A percentile compares a stretch with the other conserved stretches of the same genome.
These are phyloP conservation scores for Crithidia sp. DNA, from an alignment of 208 protist genomes.

Conservation along the genomic window DNA sequence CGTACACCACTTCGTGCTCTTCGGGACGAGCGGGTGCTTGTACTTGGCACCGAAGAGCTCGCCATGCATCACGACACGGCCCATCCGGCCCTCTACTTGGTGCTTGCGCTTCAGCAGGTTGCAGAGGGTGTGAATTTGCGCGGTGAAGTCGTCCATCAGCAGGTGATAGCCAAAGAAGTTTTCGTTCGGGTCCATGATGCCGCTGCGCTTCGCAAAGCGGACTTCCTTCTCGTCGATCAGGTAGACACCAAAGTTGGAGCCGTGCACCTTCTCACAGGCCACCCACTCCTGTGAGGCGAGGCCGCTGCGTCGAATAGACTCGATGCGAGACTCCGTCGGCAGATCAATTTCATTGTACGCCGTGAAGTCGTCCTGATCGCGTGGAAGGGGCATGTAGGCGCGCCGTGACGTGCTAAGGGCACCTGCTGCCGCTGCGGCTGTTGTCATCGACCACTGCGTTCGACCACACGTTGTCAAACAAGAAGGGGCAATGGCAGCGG, in stretches of 20 bases:
- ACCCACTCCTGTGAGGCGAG: conserved; percentile 82
- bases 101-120: conserved; percentile 80
- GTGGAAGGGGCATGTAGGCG: conserved; percentile 65
- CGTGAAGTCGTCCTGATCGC: conserved; percentile 79
- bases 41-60: conserved; percentile 91
- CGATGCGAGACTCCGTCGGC: conserved; percentile 80
- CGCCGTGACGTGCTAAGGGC: conserved; percentile 21
- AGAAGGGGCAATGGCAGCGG: no score
- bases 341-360: conserved; percentile 87
- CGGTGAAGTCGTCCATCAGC: conserved; percentile 71
- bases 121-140: conserved; percentile 66
- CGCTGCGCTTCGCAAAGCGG: conserved; percentile 84
- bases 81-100: conserved; percentile 61
- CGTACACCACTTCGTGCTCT: conserved; percentile 83
- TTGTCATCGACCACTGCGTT: no score
- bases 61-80: conserved; percentile 77
- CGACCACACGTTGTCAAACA: no score
- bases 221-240: conserved; percentile 67
- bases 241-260: conserved; percentile 88
- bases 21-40: conserved; percentile 85
- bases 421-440: not conserved
- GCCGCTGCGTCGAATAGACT: conserved; percentile 69
- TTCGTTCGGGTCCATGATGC: conserved; percentile 89
- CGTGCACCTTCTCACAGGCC: conserved; percentile 88
- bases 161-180: conserved; percentile 93